Conservation (phyloP, 495 filamentous ascomycete species). For the Achaetomiella virescens region DNA sequence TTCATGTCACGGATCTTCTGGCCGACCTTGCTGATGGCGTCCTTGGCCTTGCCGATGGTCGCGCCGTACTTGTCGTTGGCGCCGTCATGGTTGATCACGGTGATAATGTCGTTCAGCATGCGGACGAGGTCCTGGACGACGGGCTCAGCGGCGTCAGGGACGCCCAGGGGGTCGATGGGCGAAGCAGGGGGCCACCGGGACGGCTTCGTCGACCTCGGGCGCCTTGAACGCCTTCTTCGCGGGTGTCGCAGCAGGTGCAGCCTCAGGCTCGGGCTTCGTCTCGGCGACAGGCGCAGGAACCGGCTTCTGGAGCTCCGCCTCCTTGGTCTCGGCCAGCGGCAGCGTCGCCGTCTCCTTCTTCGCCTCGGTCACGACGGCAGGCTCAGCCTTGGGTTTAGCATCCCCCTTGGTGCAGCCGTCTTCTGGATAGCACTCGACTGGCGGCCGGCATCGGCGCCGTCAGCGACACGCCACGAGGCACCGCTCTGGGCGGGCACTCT, state of each 20-base stretch:
- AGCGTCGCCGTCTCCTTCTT: conserved; percentile 37
- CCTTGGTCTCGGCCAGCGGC: conserved; percentile 28
- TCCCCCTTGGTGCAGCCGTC: conserved; percentile 29
- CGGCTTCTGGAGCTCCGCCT: conserved; percentile 3
- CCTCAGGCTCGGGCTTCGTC: background rate
- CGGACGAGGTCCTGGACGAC: conserved; percentile 90
- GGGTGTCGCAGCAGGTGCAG: background rate
- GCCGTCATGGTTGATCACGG: conserved; percentile 80
- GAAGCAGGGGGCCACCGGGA: conserved; percentile 52
- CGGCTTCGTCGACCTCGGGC: conserved; percentile 56
- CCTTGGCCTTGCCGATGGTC: conserved; percentile 76
- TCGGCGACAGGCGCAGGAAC: conserved; percentile 11
- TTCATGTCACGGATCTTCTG: conserved; percentile 69
- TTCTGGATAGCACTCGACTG: conserved; percentile 41
- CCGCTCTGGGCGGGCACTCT: conserved; percentile 82
- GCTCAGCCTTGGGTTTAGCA: conserved; percentile 23
- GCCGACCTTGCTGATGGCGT: conserved; percentile 69
- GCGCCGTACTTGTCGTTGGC: conserved; percentile 63
- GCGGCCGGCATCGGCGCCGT: conserved; percentile 38
- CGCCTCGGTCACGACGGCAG: conserved; percentile 18
- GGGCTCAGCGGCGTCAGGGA: conserved; percentile 70
- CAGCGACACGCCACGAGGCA: conserved; percentile 71
- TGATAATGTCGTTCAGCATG: conserved; percentile 92
- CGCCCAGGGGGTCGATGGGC: conserved; percentile 66
- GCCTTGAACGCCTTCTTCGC: conserved; percentile 31